phyloP scores from a whole-genome alignment of 768 basidiomycete species.

The Naematelia encephala region DNA sequence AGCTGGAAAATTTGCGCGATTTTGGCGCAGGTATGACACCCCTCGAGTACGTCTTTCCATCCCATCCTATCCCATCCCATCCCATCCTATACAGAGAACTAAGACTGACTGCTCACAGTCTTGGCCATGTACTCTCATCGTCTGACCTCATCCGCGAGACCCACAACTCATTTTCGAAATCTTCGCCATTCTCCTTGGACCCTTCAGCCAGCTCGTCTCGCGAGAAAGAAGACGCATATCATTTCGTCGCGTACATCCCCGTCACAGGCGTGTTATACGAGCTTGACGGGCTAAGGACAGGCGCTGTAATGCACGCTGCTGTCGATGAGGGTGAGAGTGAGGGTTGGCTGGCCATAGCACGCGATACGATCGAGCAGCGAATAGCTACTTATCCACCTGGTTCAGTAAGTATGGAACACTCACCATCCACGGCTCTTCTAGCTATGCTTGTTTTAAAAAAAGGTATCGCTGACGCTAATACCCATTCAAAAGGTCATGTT shows the following conservation, averaged over 20 bases:
- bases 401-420: constrained; percentile 60
- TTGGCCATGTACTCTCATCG: constrained; percentile 51
- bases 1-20: constrained; percentile 67
- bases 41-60: constrained; percentile 48
- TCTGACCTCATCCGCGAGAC: constrained; percentile 55
- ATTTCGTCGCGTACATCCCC: constrained; percentile 92
- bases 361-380: constrained; percentile 78
- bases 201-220: constrained; percentile 64
- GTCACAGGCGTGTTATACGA: constrained; percentile 81
- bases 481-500: constrained; percentile 82
- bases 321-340: constrained; percentile 55
- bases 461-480: no score
- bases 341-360: constrained; percentile 72
- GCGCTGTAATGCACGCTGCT: constrained; percentile 75
- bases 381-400: constrained; percentile 88
- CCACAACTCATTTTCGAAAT: constrained; percentile 90
- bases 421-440: no score
- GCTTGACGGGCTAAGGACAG: constrained; percentile 80
- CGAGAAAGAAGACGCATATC: constrained; percentile 78
- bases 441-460: no score
- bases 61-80: neutral
- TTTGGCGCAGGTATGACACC: constrained; percentile 86
- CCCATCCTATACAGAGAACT: constrained; percentile 1
- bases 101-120: constrained; percentile 21
- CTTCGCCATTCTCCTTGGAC: constrained; percentile 79